phyloP scores from a whole-genome alignment of 495 filamentous ascomycete genomes.

The Penicillium steckii region DNA sequence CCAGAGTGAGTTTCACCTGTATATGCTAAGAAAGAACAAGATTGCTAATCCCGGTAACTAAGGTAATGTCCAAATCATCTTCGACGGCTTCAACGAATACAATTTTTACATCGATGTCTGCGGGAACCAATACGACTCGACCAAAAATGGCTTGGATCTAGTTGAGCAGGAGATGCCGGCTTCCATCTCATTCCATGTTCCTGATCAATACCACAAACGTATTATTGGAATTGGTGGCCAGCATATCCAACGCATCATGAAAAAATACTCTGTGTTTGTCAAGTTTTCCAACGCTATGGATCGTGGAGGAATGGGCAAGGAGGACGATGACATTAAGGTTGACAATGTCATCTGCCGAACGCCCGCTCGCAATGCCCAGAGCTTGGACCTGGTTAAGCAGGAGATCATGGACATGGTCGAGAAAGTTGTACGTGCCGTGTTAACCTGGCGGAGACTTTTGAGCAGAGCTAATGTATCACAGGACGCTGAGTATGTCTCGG shows the following conservation, averaged over 20 bases:
- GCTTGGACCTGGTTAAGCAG: constrained; percentile 93
- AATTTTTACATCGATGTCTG: constrained; percentile 99
- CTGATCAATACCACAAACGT: constrained; percentile 99
- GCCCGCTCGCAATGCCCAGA: constrained; percentile 93
- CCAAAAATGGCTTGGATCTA: constrained; percentile 84
- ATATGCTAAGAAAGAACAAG: no score
- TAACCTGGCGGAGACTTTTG: background rate
- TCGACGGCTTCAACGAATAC: constrained; percentile 98
- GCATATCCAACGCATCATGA: constrained; percentile 99
- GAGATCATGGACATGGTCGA: constrained; percentile 99
- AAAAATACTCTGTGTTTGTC: constrained; percentile 99
- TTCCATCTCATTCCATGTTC: constrained; percentile 98
- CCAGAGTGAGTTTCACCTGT: constrained; percentile 72
- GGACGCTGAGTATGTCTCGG: constrained; percentile 94
- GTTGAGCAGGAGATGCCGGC: constrained; percentile 99
- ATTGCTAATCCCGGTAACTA: constrained; percentile 3
- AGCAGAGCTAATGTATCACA: constrained; percentile 27
- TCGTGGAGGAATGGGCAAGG: constrained; percentile 86
- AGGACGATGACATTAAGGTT: constrained; percentile 96
- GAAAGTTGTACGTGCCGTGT: constrained; percentile 63
- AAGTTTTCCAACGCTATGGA: constrained; percentile 99
- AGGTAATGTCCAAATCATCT: constrained; percentile 97
- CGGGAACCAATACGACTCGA: constrained; percentile 84
- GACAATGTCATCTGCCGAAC: constrained; percentile 99
- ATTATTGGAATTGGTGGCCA: constrained; percentile 98